Percentiles rank a stretch among this genome's conserved stretches.
These are phyloP conservation scores for Xylariaceae sp. DNA, from an alignment of 2,329 filamentous ascomycete genomes.

Conservation along the genomic window DNA sequence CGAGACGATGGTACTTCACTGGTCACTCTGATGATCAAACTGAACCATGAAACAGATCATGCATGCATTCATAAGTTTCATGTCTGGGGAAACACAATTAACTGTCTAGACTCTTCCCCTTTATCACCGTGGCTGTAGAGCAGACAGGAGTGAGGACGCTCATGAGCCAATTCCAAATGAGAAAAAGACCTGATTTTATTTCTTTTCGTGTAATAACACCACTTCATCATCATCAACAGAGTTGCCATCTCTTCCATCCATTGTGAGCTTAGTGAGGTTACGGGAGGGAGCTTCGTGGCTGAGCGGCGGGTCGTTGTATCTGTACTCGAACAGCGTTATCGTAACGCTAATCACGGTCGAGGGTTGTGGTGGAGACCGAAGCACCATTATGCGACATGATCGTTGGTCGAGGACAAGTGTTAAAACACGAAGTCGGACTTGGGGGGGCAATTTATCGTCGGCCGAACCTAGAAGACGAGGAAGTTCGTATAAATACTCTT, in stretches of 20 bases:
- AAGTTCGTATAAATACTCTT: conserved; percentile 73
- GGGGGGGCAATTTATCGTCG: conserved; percentile 70
- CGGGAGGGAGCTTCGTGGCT: conserved; percentile 22
- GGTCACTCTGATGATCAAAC: conserved; percentile 6
- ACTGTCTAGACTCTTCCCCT: conserved; percentile 37
- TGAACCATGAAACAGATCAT: conserved; percentile 26
- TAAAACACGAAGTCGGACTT: conserved; percentile 27
- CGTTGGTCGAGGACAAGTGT: conserved; percentile 29
- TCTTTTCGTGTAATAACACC: conserved; percentile 41
- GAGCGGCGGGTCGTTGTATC: conserved; percentile 26
- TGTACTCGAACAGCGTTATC: conserved; percentile 32
- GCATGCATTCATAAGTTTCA: conserved; percentile 35
- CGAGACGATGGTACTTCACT: conserved; percentile 1
- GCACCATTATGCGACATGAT: conserved; percentile 18
- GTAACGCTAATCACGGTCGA: conserved; percentile 23
- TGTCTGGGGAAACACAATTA: conserved; percentile 37
- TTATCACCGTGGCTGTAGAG: conserved; percentile 29
- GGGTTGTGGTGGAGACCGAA: conserved; percentile 9
- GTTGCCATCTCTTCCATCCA: conserved; percentile 29
- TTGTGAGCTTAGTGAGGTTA: conserved; percentile 27
- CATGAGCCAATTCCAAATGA: conserved; percentile 38
- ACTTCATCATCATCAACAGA: conserved; percentile 33
- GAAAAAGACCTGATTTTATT: conserved; percentile 43
- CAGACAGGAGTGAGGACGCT: conserved; percentile 25
- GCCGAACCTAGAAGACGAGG: conserved; percentile 86